Evolutionary conservation across 2,329 filamentous ascomycete species (phyloP).

Genomic region (Neofusicoccum kwambonambiense): DNA sequence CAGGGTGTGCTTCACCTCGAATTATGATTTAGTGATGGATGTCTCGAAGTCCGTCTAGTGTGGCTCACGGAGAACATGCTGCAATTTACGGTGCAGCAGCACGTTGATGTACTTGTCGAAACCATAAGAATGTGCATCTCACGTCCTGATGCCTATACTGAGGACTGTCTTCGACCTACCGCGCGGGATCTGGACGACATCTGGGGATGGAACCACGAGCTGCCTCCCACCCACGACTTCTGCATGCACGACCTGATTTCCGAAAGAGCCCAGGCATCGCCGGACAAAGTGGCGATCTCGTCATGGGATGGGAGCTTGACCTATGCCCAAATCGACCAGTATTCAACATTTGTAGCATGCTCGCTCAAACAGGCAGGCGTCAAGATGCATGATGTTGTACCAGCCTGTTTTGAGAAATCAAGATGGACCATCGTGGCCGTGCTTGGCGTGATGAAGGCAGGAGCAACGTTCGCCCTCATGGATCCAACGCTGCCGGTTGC

Average conservation of each 20-base stretch:
- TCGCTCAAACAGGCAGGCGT: constrained; percentile 33
- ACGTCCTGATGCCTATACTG: constrained; percentile 30
- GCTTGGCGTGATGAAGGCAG: constrained; percentile 23
- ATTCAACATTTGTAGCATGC: constrained; percentile 19
- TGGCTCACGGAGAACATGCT: constrained; percentile 45
- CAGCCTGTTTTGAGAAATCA: constrained; percentile 26
- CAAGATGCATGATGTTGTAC: constrained; percentile 22
- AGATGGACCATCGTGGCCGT: constrained; percentile 20
- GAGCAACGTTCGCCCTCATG: constrained; percentile 12
- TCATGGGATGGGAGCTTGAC: constrained; percentile 18
- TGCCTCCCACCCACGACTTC: constrained; percentile 44
- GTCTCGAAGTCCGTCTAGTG: constrained; percentile 38
- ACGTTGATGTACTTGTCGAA: constrained; percentile 45
- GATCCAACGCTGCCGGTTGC: constrained; percentile 2
- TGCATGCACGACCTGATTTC: constrained; percentile 52
- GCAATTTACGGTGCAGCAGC: constrained; percentile 44
- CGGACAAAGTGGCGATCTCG: constrained; percentile 34
- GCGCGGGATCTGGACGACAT: constrained; percentile 45
- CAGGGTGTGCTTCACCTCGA: neutral
- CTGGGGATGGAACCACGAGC: constrained; percentile 49
- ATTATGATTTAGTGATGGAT: constrained; percentile 23
- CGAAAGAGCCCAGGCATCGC: constrained; percentile 35
- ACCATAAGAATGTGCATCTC: constrained; percentile 39
- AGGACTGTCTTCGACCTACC: constrained; percentile 35
- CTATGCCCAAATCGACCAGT: constrained; percentile 16